These are phyloP conservation scores for Coemansia sp. DNA, from an alignment of 192 early-diverging fungal genomes.

Conservation along the genomic window DNA sequence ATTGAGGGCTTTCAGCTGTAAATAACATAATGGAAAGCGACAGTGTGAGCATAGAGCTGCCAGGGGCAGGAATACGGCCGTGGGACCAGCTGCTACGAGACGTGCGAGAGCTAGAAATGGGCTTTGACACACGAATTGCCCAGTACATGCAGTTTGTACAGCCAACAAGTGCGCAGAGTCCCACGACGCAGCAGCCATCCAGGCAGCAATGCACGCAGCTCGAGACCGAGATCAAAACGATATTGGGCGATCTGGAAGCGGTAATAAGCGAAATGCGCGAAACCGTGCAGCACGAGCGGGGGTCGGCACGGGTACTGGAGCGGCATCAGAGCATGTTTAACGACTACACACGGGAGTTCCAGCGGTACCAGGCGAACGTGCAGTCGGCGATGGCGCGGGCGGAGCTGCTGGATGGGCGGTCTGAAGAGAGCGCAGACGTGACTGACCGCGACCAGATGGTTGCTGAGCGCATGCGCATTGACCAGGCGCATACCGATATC, in stretches of 20 bases:
- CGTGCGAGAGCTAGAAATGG: slow-evolving; percentile 46
- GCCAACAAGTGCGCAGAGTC: slow-evolving; percentile 25
- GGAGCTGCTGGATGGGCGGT: slow-evolving; percentile 21
- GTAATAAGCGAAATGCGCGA: slow-evolving; percentile 46
- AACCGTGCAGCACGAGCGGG: slow-evolving; percentile 42
- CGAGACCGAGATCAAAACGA: slow-evolving; percentile 28
- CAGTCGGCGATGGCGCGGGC: slow-evolving; percentile 28
- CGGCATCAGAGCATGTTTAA: slow-evolving; percentile 39
- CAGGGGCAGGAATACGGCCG: slow-evolving; percentile 39
- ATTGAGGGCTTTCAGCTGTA: no score
- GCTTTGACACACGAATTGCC: slow-evolving; percentile 46
- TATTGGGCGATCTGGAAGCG: slow-evolving; percentile 40
- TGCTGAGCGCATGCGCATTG: slow-evolving; percentile 36
- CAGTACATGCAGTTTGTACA: slow-evolving; percentile 51
- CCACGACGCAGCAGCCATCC: slow-evolving; percentile 2
- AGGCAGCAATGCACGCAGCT: slow-evolving; percentile 26
- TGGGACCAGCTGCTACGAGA: slow-evolving; percentile 50
- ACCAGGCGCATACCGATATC: slow-evolving; percentile 50
- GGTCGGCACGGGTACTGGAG: slow-evolving; percentile 44
- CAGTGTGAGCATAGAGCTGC: slow-evolving; percentile 44
- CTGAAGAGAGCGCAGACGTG: slow-evolving; percentile 8
- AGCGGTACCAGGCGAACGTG: slow-evolving; percentile 45
- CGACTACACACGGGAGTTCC: slow-evolving; percentile 46
- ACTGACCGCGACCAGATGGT: slow-evolving; percentile 38
- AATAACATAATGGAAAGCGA: slow-evolving; percentile 18